A percentile compares a stretch with the other conserved stretches of the same genome.
Evolutionary conservation across 2,329 filamentous ascomycete genomes (phyloP).

Genomic region (Pseudogymnoascus sp.): DNA sequence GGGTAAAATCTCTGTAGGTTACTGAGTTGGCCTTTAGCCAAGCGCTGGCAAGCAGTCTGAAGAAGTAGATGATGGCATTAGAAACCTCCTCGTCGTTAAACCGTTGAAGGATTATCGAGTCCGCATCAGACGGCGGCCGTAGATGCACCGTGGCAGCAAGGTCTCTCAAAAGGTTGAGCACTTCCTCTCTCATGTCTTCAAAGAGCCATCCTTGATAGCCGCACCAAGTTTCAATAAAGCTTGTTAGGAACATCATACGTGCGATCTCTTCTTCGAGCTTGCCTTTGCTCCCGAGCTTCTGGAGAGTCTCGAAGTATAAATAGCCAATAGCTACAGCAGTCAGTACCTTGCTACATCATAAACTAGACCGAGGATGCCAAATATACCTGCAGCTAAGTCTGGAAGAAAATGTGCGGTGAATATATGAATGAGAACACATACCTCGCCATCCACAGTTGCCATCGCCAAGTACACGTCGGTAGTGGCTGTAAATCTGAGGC

Average conservation of each 20-base stretch:
- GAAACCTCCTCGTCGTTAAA: constrained; percentile 69
- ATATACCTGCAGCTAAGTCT: not conserved
- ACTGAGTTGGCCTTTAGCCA: constrained; percentile 71
- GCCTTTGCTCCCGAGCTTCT: constrained; percentile 56
- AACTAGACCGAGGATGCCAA: not conserved
- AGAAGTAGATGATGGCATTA: constrained; percentile 77
- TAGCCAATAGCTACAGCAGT: constrained; percentile 69
- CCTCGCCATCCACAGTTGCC: constrained; percentile 98
- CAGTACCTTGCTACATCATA: constrained; percentile 18
- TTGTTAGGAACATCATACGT: constrained; percentile 64
- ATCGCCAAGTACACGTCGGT: constrained; percentile 81
- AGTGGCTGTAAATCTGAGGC: constrained; percentile 76
- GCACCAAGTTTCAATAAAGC: constrained; percentile 63
- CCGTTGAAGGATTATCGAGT: constrained; percentile 47
- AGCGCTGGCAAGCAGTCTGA: constrained; percentile 71
- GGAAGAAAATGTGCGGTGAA: not conserved
- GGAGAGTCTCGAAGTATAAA: constrained; percentile 81
- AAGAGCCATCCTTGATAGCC: constrained; percentile 64
- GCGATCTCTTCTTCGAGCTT: constrained; percentile 63
- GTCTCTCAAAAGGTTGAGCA: constrained; percentile 58
- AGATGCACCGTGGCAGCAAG: constrained; percentile 49
- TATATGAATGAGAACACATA: constrained; percentile 40
- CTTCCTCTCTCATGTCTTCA: constrained; percentile 78
- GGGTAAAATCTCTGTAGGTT: constrained; percentile 66
- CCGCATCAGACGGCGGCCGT: constrained; percentile 41